A percentile compares a stretch with the other conserved stretches of the same genome.
Conservation (phyloP, 352 stramenopile species). For the Phytopythium litorale region DNA sequence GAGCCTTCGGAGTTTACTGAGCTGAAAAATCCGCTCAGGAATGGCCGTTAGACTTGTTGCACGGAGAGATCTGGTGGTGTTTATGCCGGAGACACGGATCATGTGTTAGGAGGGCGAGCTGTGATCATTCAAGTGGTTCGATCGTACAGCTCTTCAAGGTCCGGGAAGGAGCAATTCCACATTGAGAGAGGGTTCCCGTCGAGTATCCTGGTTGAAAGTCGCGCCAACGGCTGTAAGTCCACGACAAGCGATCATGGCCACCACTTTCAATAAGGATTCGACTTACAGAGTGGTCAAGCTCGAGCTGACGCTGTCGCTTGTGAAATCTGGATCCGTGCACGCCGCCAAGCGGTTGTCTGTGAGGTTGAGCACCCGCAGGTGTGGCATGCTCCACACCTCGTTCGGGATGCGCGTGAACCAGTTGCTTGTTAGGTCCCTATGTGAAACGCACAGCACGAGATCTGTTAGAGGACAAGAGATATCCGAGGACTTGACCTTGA, state of each 20-base stretch:
- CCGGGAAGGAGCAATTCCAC: constrained; percentile 15
- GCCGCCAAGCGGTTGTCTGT: constrained; percentile 19
- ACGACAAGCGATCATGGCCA: background rate
- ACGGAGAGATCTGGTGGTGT: background rate
- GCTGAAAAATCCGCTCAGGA: constrained; percentile 13
- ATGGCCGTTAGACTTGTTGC: constrained; percentile 10
- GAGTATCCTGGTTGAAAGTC: constrained; percentile 11
- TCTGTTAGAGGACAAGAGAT: background rate
- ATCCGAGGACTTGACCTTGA: background rate
- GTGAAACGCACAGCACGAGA: background rate
- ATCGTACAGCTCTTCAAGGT: constrained; percentile 16
- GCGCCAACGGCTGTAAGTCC: background rate
- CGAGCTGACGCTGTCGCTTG: background rate
- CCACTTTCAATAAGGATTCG: background rate
- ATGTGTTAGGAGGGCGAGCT: background rate
- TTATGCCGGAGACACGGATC: background rate
- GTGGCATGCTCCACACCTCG: constrained; percentile 26
- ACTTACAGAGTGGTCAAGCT: constrained; percentile 15
- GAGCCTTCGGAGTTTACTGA: constrained; percentile 13
- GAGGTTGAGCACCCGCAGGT: constrained; percentile 22
- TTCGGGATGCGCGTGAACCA: constrained; percentile 17
- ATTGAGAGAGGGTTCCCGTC: constrained; percentile 17
- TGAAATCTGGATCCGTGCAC: constrained; percentile 13
- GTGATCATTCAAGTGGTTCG: background rate
- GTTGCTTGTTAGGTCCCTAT: constrained; percentile 26